These are phyloP conservation scores for Fusarium sp. DNA, from an alignment of 2,329 filamentous ascomycete genomes.

Conservation along the genomic window DNA sequence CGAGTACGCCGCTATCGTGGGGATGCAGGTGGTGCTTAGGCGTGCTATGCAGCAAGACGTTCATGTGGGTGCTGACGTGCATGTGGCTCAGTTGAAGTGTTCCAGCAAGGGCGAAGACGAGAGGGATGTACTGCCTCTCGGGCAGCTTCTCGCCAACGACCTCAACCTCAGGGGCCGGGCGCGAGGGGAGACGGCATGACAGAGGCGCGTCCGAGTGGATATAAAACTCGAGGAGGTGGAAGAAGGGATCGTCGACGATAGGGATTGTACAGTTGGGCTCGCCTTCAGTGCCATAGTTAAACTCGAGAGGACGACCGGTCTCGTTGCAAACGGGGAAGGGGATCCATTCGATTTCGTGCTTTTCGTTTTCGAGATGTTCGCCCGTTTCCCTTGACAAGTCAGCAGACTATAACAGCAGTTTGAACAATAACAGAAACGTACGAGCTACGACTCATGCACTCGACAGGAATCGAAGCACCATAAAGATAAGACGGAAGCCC, in stretches of 20 bases:
- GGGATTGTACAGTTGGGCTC: conserved; percentile 88
- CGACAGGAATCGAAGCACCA: conserved; percentile 75
- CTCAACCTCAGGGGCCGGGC: conserved; percentile 71
- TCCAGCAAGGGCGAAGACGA: conserved; percentile 90
- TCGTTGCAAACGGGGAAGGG: conserved; percentile 94
- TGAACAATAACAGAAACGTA: conserved; percentile 55
- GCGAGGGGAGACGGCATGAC: conserved; percentile 87
- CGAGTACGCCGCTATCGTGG: conserved; percentile 81
- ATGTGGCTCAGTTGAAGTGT: conserved; percentile 90
- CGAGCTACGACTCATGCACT: conserved; percentile 81
- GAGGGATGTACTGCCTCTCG: conserved; percentile 77
- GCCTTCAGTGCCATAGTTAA: conserved; percentile 85
- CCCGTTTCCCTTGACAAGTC: conserved; percentile 76
- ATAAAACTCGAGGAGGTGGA: conserved; percentile 95
- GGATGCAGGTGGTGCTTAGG: conserved; percentile 72
- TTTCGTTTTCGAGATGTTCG: conserved; percentile 85
- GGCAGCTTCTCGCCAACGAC: conserved; percentile 64
- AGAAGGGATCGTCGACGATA: conserved; percentile 82
- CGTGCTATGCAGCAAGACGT: conserved; percentile 83
- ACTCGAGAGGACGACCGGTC: conserved; percentile 82
- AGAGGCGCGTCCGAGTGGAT: conserved; percentile 96
- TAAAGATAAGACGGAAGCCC: conserved; percentile 73
- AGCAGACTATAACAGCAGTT: neutral
- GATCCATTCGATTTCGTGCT: conserved; percentile 89
- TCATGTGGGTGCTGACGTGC: conserved; percentile 90